Conservation (phyloP, 192 early-diverging fungal genomes). For the Coemansia sp. region DNA sequence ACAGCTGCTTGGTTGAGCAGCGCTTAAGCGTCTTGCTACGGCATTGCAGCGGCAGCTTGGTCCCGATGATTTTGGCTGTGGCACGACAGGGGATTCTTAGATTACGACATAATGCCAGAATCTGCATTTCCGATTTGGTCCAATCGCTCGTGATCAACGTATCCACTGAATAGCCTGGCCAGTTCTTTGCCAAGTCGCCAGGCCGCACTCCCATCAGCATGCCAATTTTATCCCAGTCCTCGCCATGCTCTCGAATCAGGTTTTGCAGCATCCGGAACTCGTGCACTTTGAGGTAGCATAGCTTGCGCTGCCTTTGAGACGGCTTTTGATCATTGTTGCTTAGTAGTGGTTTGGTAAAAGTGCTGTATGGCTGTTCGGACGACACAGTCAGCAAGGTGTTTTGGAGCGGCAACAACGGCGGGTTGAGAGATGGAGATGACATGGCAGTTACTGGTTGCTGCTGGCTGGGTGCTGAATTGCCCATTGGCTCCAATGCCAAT, state of each 20-base stretch:
- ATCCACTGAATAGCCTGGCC: constrained; percentile 27
- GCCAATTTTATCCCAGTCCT: constrained; percentile 33
- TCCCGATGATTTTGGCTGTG: constrained; percentile 38
- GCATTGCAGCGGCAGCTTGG: constrained; percentile 47
- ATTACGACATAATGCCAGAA: constrained; percentile 23
- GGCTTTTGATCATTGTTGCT: neutral
- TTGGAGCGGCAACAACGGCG: too few species aligned
- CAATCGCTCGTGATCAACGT: constrained; percentile 30
- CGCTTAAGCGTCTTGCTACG: constrained; percentile 36
- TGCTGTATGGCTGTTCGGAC: too few species aligned
- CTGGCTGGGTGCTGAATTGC: neutral
- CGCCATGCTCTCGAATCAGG: constrained; percentile 29
- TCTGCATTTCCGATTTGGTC: constrained; percentile 28
- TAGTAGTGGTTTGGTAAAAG: neutral
- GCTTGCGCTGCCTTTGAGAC: constrained; percentile 3
- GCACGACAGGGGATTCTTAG: constrained; percentile 29
- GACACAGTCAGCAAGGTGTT: too few species aligned
- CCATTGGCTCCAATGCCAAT: neutral
- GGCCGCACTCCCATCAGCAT: constrained; percentile 22
- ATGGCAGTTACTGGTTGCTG: neutral
- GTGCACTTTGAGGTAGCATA: constrained; percentile 30
- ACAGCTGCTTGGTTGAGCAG: neutral
- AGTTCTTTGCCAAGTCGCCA: constrained; percentile 32
- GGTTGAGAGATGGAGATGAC: too few species aligned
- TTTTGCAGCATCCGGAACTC: constrained; percentile 35